These are phyloP conservation scores for Ensete glaucum DNA, from an alignment of 176 grass and related monocot species.

Conservation along the genomic window DNA sequence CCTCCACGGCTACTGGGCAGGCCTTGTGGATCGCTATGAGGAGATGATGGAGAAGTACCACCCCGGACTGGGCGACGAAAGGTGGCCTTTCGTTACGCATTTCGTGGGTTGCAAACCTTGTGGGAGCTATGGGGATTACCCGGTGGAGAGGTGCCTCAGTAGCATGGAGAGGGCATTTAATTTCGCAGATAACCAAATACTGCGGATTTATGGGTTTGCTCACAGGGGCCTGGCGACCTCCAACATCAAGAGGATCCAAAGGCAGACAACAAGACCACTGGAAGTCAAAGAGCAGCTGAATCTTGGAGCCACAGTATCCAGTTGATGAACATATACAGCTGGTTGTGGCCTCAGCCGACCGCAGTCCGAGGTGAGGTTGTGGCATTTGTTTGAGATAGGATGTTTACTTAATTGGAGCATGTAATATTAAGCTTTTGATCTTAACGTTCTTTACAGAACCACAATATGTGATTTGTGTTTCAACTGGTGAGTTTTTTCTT, in stretches of 20 bases:
- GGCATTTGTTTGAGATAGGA: not conserved
- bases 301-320: slow-evolving; percentile 20
- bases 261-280: slow-evolving; percentile 25
- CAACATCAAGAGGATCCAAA: slow-evolving; percentile 21
- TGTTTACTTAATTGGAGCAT: not conserved
- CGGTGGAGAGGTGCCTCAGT: slow-evolving; percentile 33
- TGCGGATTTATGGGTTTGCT: slow-evolving; percentile 42
- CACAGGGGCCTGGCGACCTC: slow-evolving; percentile 29
- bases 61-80: slow-evolving; percentile 60
- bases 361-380: not conserved
- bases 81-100: slow-evolving; percentile 74
- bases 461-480: not conserved
- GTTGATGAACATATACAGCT: not conserved
- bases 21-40: slow-evolving; percentile 51
- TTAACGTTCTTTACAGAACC: not conserved
- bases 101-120: slow-evolving; percentile 56
- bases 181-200: slow-evolving; percentile 75
- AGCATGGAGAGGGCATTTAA: slow-evolving; percentile 74
- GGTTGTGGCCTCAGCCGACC: not conserved
- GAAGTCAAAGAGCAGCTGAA: slow-evolving; percentile 32
- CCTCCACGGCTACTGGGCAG: slow-evolving; percentile 52
- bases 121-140: slow-evolving; percentile 31
- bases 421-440: not conserved
- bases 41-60: slow-evolving; percentile 50
- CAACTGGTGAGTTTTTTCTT: not conserved